A percentile compares a stretch with the other conserved stretches of the same genome.
Conservation (phyloP, 2,329 filamentous ascomycete genomes). For the Alternaria conjuncta region DNA sequence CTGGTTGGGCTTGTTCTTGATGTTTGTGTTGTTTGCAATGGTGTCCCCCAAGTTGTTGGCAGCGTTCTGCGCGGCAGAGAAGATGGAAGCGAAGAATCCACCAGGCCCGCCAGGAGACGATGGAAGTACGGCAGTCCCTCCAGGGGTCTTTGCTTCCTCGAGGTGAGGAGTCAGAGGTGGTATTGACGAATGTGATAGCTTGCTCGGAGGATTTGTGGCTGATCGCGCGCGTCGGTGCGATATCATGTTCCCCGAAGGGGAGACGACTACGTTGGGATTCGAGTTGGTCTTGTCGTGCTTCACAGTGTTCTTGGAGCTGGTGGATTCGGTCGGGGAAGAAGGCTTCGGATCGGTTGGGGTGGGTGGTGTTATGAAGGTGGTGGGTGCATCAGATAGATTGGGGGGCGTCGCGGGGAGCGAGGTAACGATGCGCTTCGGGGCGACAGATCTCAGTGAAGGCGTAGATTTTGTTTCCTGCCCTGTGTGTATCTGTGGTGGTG, state of each 20-base stretch:
- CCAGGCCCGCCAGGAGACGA: constrained; percentile 54
- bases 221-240: constrained; percentile 71
- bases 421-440: constrained; percentile 48
- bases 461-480: constrained; percentile 41
- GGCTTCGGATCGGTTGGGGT: constrained; percentile 62
- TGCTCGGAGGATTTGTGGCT: constrained; percentile 72
- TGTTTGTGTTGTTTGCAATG: constrained; percentile 68
- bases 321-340: constrained; percentile 41
- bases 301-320: constrained; percentile 26
- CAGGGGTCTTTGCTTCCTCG: constrained; percentile 70
- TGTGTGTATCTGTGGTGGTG: constrained; percentile 41
- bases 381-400: constrained; percentile 53
- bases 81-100: constrained; percentile 90
- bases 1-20: constrained; percentile 57
- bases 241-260: constrained; percentile 73
- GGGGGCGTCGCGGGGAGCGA: constrained; percentile 52
- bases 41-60: constrained; percentile 77
- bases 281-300: constrained; percentile 44
- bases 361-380: constrained; percentile 68
- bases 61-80: constrained; percentile 92
- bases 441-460: constrained; percentile 28
- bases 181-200: constrained; percentile 76
- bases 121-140: constrained; percentile 58
- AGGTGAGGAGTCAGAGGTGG: constrained; percentile 75
- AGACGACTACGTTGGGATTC: constrained; percentile 62